phyloP scores from a whole-genome alignment of 1,139 yeast species.

The Candida frijolesensis region DNA sequence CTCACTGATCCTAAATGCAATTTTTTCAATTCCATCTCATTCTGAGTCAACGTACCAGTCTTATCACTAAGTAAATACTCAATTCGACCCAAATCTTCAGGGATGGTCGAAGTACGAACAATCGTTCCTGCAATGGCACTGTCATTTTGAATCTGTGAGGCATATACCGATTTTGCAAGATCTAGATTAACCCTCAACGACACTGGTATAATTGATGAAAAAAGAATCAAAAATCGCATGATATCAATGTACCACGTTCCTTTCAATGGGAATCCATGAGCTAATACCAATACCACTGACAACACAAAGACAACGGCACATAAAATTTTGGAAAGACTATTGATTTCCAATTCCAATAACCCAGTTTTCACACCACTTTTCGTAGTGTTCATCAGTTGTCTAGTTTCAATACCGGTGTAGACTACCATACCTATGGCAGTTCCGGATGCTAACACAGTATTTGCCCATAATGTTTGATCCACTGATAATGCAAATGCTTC shows the following conservation, averaged over 20 bases:
- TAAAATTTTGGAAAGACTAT: slow-evolving; percentile 80
- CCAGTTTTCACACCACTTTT: slow-evolving; percentile 90
- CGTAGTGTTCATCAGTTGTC: slow-evolving; percentile 93
- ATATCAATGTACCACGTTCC: slow-evolving; percentile 85
- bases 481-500: slow-evolving; percentile 70
- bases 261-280: slow-evolving; percentile 69
- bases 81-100: slow-evolving; percentile 95
- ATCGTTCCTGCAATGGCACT: slow-evolving; percentile 77
- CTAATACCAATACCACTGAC: slow-evolving; percentile 74
- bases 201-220: slow-evolving; percentile 95
- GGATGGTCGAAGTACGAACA: slow-evolving; percentile 95
- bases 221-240: slow-evolving; percentile 85
- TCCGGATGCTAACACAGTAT: slow-evolving; percentile 94
- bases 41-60: slow-evolving; percentile 96
- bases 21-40: slow-evolving; percentile 96
- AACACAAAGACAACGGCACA: slow-evolving; percentile 84
- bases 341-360: slow-evolving; percentile 85
- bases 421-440: slow-evolving; percentile 83
- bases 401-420: slow-evolving; percentile 90
- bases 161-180: slow-evolving; percentile 93
- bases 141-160: slow-evolving; percentile 93
- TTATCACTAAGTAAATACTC: slow-evolving; percentile 92
- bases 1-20: slow-evolving; percentile 91
- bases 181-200: slow-evolving; percentile 92
- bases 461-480: slow-evolving; percentile 97